These are phyloP conservation scores for Populus tremula DNA, from an alignment of 345 rosid species.

Conservation along the genomic window DNA sequence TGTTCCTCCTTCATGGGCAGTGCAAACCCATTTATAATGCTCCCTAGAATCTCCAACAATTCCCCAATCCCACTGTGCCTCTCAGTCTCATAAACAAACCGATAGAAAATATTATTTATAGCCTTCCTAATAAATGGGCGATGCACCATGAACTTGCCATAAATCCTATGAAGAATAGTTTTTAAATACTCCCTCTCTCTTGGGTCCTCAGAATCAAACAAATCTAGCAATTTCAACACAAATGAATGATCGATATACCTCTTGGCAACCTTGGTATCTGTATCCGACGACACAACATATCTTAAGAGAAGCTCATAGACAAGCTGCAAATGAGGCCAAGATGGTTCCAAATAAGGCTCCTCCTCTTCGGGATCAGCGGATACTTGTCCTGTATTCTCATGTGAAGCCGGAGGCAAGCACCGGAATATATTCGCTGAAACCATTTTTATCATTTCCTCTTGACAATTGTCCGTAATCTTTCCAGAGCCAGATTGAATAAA, in stretches of 20 bases:
- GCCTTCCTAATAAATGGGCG: slow-evolving; percentile 82
- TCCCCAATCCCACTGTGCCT: slow-evolving; percentile 79
- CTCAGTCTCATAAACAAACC: slow-evolving; percentile 85
- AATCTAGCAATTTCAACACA: slow-evolving; percentile 65
- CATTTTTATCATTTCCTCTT: slow-evolving; percentile 81
- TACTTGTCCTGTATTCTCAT: slow-evolving; percentile 79
- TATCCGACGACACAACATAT: slow-evolving; percentile 74
- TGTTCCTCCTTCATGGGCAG: slow-evolving; percentile 96
- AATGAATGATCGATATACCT: slow-evolving; percentile 74
- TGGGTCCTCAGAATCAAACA: slow-evolving; percentile 82
- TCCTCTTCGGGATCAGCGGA: slow-evolving; percentile 77
- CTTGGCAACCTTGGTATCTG: slow-evolving; percentile 75
- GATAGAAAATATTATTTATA: slow-evolving; percentile 70
- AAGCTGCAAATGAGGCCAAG: slow-evolving; percentile 90
- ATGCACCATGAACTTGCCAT: slow-evolving; percentile 93
- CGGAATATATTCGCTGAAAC: slow-evolving; percentile 60
- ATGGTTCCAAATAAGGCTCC: slow-evolving; percentile 77
- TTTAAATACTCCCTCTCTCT: slow-evolving; percentile 85
- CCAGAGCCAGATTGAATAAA: slow-evolving; percentile 74
- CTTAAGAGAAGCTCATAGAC: slow-evolving; percentile 72
- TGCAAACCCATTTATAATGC: slow-evolving; percentile 90
- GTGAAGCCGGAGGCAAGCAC: slow-evolving; percentile 70
- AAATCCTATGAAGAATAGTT: slow-evolving; percentile 80
- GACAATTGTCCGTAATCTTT: slow-evolving; percentile 64
- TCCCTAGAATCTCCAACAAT: slow-evolving; percentile 83